Evolutionary conservation across 768 basidiomycete species (phyloP).

Genomic region (Lentinula sp.): DNA sequence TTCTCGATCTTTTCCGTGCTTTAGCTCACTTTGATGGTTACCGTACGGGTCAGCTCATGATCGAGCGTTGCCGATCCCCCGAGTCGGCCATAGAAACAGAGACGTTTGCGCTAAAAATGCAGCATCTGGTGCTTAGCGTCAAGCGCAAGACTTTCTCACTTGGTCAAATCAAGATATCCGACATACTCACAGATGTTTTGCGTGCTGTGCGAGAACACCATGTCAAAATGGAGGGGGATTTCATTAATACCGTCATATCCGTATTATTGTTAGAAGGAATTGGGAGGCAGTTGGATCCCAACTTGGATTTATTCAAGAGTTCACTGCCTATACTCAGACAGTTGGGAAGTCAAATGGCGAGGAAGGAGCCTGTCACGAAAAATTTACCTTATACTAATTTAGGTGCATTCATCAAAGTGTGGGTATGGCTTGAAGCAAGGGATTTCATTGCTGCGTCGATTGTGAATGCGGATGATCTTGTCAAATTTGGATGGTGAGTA

Average conservation of each 20-base stretch:
- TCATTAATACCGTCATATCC: constrained; percentile 95
- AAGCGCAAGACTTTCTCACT: constrained; percentile 97
- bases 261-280: constrained; percentile 94
- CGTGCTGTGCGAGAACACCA: constrained; percentile 84
- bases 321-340: constrained; percentile 91
- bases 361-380: constrained; percentile 47
- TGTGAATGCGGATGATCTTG: constrained; percentile 76
- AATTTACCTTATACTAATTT: constrained; percentile 66
- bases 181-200: constrained; percentile 86
- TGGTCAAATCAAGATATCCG: constrained; percentile 94
- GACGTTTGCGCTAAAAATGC: constrained; percentile 96
- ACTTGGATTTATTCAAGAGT: constrained; percentile 91
- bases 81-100: constrained; percentile 88
- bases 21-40: constrained; percentile 98
- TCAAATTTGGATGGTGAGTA: constrained; percentile 78
- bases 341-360: constrained; percentile 87
- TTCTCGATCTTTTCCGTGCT: constrained; percentile 93
- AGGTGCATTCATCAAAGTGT: constrained; percentile 89
- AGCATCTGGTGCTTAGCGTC: constrained; percentile 87
- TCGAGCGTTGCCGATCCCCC: constrained; percentile 88
- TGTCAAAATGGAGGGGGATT: constrained; percentile 98
- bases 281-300: constrained; percentile 88
- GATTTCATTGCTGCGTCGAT: constrained; percentile 77
- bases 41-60: constrained; percentile 91
- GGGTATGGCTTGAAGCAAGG: constrained; percentile 92